Base-by-base conservation (phyloP, 768 basidiomycete species). In the Russula sp. region DNA sequence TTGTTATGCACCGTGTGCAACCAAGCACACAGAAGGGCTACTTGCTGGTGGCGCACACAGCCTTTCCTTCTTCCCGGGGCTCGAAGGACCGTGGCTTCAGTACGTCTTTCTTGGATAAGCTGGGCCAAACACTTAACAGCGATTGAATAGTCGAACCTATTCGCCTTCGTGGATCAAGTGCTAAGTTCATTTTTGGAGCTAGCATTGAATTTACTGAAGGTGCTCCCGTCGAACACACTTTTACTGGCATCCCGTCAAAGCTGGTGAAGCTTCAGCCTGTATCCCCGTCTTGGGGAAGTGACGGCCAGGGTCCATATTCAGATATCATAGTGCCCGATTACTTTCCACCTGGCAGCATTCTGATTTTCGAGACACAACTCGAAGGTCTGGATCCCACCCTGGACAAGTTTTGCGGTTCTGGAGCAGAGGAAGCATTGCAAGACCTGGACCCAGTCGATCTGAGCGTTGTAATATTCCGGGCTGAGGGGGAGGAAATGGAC, bases 331-430 rank as follows among this genome's bases (percentile, higher is more conserved):
- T 97, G 1, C 97, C 97, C 0, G 87, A 93, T 41, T 76, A 78
- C 68, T 99, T 98, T 75, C 94, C 95, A n/a, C 94, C 96, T 0
- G 96, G 96, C 10, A 93, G 90, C 62, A 83, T 98, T 69, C 86
- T 98, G 88, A 68, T 99, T 20, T 98, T 98, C 69, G 84, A 87
- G 70, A 97, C 95, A 0, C 85, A 89, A 66, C 78, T 91, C 53
- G 82, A 91, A 67, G 85, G 86, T 25, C 74, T 88, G 59, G 89
- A 93, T 60, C 64, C 80, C 2, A 74, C 79, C 0, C 78, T 98
- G 3, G 96, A 97, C 63, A 70, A 71, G 2, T 84, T 89, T 67
- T 96, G 93, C 72, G 75, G 78, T 7, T 78, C 82, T 11, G 87
- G 83, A 7, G 90, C 85, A 0, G 82, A 85, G 18, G 83, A 83